Conservation (phyloP, 768 basidiomycete species). For the Sarcomyxa edulis region DNA sequence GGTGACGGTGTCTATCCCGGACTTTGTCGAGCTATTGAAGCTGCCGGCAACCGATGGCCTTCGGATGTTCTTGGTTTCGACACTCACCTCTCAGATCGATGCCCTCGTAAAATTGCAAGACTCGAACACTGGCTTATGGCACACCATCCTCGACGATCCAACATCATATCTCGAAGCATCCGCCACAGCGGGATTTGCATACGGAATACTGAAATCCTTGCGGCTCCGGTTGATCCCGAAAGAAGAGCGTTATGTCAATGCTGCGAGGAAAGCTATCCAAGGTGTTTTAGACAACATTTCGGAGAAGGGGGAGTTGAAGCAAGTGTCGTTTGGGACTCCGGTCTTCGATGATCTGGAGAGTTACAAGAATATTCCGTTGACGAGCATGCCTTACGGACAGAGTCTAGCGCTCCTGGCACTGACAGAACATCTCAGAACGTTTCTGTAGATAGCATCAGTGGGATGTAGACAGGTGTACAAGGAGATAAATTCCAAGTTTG, state of each 20-base stretch:
- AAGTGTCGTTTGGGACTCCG: constrained; percentile 49
- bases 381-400: constrained; percentile 55
- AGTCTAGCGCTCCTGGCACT: constrained; percentile 44
- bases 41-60: constrained; percentile 36
- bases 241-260: constrained; percentile 30
- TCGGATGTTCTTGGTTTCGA: constrained; percentile 33
- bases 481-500: no score
- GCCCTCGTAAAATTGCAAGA: constrained; percentile 42
- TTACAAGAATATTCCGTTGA: constrained; percentile 46
- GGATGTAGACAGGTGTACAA: constrained; percentile 8
- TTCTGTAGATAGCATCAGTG: constrained; percentile 29
- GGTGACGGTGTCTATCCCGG: constrained; percentile 40
- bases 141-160: constrained; percentile 47
- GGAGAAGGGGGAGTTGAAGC: constrained; percentile 37
- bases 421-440: constrained; percentile 40
- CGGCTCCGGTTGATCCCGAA: constrained; percentile 37
- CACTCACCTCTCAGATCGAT: constrained; percentile 40
- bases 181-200: constrained; percentile 43
- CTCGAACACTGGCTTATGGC: constrained; percentile 41
- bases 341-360: constrained; percentile 42
- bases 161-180: constrained; percentile 47
- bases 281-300: constrained; percentile 40
- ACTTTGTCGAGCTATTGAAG: constrained; percentile 42
- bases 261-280: constrained; percentile 33
- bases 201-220: constrained; percentile 38